Conservation (phyloP, 2,329 filamentous ascomycete genomes). For the Cylindrodendrum hubeiense region DNA sequence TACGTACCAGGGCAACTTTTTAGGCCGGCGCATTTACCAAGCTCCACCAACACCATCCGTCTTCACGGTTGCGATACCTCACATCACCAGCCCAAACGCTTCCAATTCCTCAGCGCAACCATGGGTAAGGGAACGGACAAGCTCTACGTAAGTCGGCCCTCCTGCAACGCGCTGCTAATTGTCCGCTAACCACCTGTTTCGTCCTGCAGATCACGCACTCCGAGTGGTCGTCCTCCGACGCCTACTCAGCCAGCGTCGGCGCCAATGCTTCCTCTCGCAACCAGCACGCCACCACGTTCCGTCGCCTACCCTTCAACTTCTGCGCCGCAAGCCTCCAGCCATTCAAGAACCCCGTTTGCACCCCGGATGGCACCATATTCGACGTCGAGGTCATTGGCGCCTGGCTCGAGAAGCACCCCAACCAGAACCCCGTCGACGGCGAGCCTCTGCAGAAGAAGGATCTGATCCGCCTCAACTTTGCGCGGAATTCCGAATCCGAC, state of each 20-base stretch:
- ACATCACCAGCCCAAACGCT: background rate
- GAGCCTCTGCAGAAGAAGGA: constrained; percentile 83
- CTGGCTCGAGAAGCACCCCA: constrained; percentile 90
- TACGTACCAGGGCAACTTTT: background rate
- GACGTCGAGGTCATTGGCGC: constrained; percentile 94
- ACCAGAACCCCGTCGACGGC: constrained; percentile 91
- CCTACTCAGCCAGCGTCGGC: constrained; percentile 85
- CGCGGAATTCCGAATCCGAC: constrained; percentile 83
- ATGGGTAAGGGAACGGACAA: constrained; percentile 62
- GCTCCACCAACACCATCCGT: constrained; percentile 27
- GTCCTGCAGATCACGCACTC: constrained; percentile 84
- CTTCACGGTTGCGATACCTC: background rate
- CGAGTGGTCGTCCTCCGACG: constrained; percentile 94
- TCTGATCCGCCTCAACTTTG: constrained; percentile 90
- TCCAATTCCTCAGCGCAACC: constrained; percentile 25
- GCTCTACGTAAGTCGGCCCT: constrained; percentile 52
- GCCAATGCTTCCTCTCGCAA: constrained; percentile 72
- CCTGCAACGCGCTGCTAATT: background rate
- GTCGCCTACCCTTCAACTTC: constrained; percentile 95
- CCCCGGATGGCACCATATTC: constrained; percentile 87
- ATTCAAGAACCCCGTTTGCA: constrained; percentile 95
- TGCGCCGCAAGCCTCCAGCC: constrained; percentile 96
- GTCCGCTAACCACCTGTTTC: constrained; percentile 9
- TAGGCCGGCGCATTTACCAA: constrained; percentile 7
- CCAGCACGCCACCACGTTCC: constrained; percentile 71